Evolutionary conservation across 148 eudicot genomes (phyloP), one percentile per base, ranked within the genome.

Genomic region (Tetragonia tetragonoides): DNA sequence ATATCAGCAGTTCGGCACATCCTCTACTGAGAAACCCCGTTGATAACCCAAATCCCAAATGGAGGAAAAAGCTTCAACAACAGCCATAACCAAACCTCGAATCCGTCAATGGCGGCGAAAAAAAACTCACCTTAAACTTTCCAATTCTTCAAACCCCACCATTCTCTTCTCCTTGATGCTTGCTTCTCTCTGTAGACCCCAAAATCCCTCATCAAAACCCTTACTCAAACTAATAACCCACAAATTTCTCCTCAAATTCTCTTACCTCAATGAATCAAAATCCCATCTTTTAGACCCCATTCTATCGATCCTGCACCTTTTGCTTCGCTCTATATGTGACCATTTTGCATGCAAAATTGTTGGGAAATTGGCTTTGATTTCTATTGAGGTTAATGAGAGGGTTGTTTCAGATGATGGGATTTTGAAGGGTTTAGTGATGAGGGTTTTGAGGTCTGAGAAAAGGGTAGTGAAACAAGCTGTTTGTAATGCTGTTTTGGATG

Each of bases 401-500:
- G 79, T 91, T 81, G 86, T 83, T 61, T 62, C 44, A 40, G 90
- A 91, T 57, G 65, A 47, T 46, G 86, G 61, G 20, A 78, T 84
- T 61, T 46, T 81, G 28, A 81, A 68, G 34, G 74, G 46, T 5
- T 77, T 81, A 14, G 24, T 60, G 41, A 14, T 38, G 74, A 81
- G 20, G 74, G 63, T 78, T 68, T 54, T 68, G 77, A 66, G 70
- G 78, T 54, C 1, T 40, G 65, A 67, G 37, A 66, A 73, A 7
- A 57, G 40, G 77, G 77, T 17, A 9, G 77, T 84, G 41, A 87
- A 69, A 78, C 76, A 59, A 78, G 87, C 82, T 66, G 78, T 85
- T 61, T 88, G 88, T 79, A 85, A 87, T 82, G 88, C 88, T 66
- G 46, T 88, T 46, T 83, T 91, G 83, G 95, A 91, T 81, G 71